These are phyloP conservation scores for Cryptosporidium viatorum DNA, from an alignment of 169 alveolate species.

Conservation along the genomic window DNA sequence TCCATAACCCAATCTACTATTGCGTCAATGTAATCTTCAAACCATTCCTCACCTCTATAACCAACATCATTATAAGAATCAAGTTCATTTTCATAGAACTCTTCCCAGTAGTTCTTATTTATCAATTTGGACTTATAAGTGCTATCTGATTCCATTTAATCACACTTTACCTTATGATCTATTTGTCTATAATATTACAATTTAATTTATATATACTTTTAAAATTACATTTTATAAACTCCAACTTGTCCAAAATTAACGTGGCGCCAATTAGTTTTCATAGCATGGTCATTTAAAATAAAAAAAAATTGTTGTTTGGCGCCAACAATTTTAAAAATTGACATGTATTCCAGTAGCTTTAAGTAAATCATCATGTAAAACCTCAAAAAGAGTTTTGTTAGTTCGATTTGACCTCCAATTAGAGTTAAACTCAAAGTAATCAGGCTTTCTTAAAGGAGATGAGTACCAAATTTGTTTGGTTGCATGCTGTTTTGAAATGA, in stretches of 20 bases:
- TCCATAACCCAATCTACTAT: constrained; percentile 46
- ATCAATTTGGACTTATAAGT: constrained; percentile 10
- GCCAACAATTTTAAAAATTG: constrained; percentile 8
- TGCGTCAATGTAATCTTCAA: constrained; percentile 53
- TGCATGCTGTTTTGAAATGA: constrained; percentile 60
- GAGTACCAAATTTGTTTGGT: constrained; percentile 73
- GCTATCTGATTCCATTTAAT: constrained; percentile 1
- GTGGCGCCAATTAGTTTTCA: neutral
- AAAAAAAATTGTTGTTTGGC: neutral
- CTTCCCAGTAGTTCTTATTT: constrained; percentile 56
- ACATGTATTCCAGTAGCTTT: constrained; percentile 36
- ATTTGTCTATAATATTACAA: neutral
- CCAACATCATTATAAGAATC: constrained; percentile 54
- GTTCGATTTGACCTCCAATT: constrained; percentile 56
- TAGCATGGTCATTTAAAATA: neutral
- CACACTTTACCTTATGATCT: neutral
- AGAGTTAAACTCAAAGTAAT: constrained; percentile 34
- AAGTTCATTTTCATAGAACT: constrained; percentile 61
- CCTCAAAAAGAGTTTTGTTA: constrained; percentile 24
- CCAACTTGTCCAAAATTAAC: neutral
- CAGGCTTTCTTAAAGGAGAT: constrained; percentile 61
- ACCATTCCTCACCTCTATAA: constrained; percentile 74
- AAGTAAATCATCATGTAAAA: constrained; percentile 6
- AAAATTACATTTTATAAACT: neutral
- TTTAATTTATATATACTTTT: neutral